Evolutionary conservation across 2,329 filamentous ascomycete genomes (phyloP).

Genomic region (Penicillium psychrosexuale): DNA sequence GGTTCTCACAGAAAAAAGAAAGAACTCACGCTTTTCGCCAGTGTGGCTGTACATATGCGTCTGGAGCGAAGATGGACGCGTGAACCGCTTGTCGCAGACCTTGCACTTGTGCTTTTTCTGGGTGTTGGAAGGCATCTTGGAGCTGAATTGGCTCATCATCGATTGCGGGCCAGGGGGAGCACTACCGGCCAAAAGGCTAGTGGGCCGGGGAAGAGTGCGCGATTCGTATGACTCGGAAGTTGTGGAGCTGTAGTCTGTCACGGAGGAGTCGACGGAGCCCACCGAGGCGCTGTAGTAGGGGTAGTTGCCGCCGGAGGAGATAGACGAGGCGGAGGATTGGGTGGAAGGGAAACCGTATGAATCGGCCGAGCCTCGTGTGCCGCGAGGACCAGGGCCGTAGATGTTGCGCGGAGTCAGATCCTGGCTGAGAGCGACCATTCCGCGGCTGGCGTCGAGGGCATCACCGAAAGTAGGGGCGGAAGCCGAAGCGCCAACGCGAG

Average conservation of each 20-base stretch:
- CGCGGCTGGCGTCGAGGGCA: conserved; percentile 85
- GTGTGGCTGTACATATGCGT: conserved; percentile 99
- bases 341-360: conserved; percentile 88
- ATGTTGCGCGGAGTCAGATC: conserved; percentile 85
- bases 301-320: conserved; percentile 78
- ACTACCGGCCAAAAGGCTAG: conserved; percentile 59
- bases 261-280: conserved; percentile 64
- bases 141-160: conserved; percentile 99
- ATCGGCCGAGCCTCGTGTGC: conserved; percentile 69
- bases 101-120: conserved; percentile 99
- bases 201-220: conserved; percentile 77
- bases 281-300: conserved; percentile 84
- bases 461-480: conserved; percentile 72
- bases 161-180: conserved; percentile 83
- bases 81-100: conserved; percentile 97
- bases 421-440: conserved; percentile 94
- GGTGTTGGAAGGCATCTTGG: conserved; percentile 89
- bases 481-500: conserved; percentile 33
- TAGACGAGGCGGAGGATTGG: conserved; percentile 90
- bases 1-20: not conserved
- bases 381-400: conserved; percentile 70
- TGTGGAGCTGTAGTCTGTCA: conserved; percentile 89
- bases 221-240: conserved; percentile 82
- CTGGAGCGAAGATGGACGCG: conserved; percentile 86
- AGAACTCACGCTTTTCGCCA: conserved; percentile 89